phyloP scores from a whole-genome alignment of 139 green algal genomes.

The Ulvella scutata region DNA sequence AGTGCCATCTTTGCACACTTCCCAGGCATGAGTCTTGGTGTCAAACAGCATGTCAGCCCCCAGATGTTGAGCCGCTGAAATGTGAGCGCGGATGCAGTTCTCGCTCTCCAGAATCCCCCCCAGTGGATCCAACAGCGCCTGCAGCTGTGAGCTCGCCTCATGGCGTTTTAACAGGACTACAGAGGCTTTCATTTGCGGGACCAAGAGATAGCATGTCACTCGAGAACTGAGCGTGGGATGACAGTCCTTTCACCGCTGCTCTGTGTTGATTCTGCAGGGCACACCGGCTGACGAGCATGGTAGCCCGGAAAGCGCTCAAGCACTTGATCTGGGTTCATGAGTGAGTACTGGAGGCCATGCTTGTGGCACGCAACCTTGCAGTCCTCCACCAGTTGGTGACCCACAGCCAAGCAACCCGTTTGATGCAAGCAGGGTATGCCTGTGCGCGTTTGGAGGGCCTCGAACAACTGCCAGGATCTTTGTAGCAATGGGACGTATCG shows the following conservation, averaged over 20 bases:
- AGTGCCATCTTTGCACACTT: constrained; percentile 3
- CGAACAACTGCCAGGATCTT: constrained; percentile 24
- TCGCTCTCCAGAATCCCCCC: constrained; percentile 52
- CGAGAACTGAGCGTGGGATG: too few relatives aligned
- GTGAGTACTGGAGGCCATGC: constrained; percentile 32
- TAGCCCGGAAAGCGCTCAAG: constrained; percentile 29
- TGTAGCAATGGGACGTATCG: constrained; percentile 30
- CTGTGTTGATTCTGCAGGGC: too few relatives aligned
- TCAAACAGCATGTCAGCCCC: constrained; percentile 15
- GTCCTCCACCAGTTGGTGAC: constrained; percentile 2
- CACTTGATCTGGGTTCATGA: constrained; percentile 29
- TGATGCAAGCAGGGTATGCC: background rate
- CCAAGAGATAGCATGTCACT: too few relatives aligned
- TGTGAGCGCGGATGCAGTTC: constrained; percentile 33
- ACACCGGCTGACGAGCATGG: too few relatives aligned
- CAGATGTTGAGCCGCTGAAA: constrained; percentile 5
- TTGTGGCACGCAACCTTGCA: constrained; percentile 4
- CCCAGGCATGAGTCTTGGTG: background rate
- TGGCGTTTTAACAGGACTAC: too few relatives aligned
- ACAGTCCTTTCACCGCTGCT: too few relatives aligned
- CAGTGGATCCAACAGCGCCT: constrained; percentile 33
- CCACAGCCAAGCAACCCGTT: constrained; percentile 20
- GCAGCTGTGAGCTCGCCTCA: constrained; percentile 1
- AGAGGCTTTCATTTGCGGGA: too few relatives aligned
- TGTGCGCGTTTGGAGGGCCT: constrained; percentile 22